Percentiles rank a stretch among this genome's conserved stretches.
phyloP scores from a whole-genome alignment of 2,329 filamentous ascomycete genomes.

The Phaeoacremonium minimum region DNA sequence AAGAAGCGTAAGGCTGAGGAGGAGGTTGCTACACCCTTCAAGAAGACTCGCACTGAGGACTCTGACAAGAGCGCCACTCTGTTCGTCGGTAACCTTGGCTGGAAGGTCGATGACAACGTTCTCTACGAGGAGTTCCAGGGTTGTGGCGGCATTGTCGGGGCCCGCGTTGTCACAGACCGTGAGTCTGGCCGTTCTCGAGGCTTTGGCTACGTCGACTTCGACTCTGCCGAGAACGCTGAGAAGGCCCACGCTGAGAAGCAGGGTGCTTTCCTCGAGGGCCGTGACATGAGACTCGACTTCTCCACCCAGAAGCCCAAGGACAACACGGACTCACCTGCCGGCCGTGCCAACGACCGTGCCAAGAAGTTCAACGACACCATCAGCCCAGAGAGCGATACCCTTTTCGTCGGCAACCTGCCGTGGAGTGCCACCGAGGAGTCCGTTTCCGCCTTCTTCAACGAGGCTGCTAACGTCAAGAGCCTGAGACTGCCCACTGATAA shows the following conservation, averaged over 20 bases:
- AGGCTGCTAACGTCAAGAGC: slow-evolving; percentile 67
- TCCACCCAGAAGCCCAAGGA: slow-evolving; percentile 21
- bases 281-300: slow-evolving; percentile 34
- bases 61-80: slow-evolving; percentile 59
- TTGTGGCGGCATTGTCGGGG: slow-evolving; percentile 67
- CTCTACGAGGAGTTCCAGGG: slow-evolving; percentile 77
- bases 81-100: slow-evolving; percentile 87
- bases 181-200: slow-evolving; percentile 80
- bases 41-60: slow-evolving; percentile 64
- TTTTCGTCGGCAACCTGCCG: slow-evolving; percentile 88
- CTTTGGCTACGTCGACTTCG: slow-evolving; percentile 91
- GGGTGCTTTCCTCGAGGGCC: slow-evolving; percentile 27
- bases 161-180: slow-evolving; percentile 80
- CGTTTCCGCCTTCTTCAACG: slow-evolving; percentile 69
- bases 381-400: slow-evolving; percentile 77
- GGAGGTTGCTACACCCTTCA: slow-evolving; percentile 43
- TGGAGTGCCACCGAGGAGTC: slow-evolving; percentile 77
- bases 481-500: slow-evolving; percentile 77
- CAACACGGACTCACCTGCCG: slow-evolving; percentile 17
- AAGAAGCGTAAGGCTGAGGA: slow-evolving; percentile 67
- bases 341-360: slow-evolving; percentile 61
- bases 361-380: slow-evolving; percentile 72
- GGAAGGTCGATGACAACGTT: slow-evolving; percentile 82
- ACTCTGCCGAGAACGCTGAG: slow-evolving; percentile 45
- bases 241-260: slow-evolving; percentile 33